phyloP scores from a whole-genome alignment of 306 rosid genomes.

The Morella rubra region DNA sequence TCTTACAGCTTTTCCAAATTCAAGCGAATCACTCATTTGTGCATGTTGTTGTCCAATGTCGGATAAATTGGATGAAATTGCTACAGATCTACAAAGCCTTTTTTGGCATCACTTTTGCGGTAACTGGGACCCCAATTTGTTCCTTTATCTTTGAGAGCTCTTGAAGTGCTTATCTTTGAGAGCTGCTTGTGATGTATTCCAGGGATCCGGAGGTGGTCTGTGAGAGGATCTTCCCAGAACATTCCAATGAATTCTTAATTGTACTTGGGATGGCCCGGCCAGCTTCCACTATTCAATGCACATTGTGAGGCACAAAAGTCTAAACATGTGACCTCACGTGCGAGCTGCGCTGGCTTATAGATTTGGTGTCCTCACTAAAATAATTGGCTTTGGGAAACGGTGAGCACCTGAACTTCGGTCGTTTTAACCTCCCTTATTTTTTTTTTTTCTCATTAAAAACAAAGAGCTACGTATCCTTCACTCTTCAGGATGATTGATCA shows the following conservation, averaged over 20 bases:
- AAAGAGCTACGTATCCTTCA: too few relatives aligned
- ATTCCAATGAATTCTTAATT: neutral
- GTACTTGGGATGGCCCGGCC: neutral
- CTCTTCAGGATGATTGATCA: too few relatives aligned
- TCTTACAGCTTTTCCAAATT: conserved; percentile 6
- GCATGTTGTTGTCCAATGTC: neutral
- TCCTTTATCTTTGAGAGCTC: neutral
- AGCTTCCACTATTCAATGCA: too few relatives aligned
- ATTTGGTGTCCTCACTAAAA: too few relatives aligned
- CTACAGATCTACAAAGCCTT: neutral
- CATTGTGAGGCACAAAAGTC: too few relatives aligned
- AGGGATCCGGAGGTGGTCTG: neutral
- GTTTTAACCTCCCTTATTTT: too few relatives aligned
- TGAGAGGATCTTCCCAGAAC: neutral
- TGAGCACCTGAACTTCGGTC: too few relatives aligned
- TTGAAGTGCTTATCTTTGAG: neutral
- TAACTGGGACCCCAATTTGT: neutral
- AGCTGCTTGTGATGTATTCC: neutral
- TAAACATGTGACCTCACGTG: too few relatives aligned
- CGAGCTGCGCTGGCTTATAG: too few relatives aligned
- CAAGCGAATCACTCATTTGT: neutral
- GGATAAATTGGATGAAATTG: neutral
- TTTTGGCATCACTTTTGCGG: neutral
- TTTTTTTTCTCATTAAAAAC: too few relatives aligned
- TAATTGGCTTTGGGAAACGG: too few relatives aligned